Percentiles rank a stretch among this genome's conserved stretches.
Conservation (phyloP, 345 rosid species). For the Erucastrum elatum region DNA sequence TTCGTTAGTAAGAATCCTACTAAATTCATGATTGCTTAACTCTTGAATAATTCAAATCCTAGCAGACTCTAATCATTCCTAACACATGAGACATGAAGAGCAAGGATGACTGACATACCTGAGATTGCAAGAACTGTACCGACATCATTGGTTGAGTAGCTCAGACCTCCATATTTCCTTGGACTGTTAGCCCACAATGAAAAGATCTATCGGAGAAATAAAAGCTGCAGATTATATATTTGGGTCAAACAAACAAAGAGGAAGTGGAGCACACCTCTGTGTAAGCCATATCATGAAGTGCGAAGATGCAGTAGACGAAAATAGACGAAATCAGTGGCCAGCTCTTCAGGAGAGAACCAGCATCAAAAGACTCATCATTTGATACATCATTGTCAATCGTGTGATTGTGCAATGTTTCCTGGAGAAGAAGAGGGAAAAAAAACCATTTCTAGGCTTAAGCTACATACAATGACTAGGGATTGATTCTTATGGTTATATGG, state of each 20-base stretch:
- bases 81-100: no score
- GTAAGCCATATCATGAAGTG: slow-evolving; percentile 96
- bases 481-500: background rate
- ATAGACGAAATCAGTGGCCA: slow-evolving; percentile 95
- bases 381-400: slow-evolving; percentile 25
- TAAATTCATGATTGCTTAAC: background rate
- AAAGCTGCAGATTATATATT: background rate
- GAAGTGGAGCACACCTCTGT: slow-evolving; percentile 56
- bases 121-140: slow-evolving; percentile 78
- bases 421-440: slow-evolving; percentile 11
- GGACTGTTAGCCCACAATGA: slow-evolving; percentile 89
- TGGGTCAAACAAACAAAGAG: background rate
- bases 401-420: slow-evolving; percentile 83
- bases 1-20: background rate
- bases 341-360: slow-evolving; percentile 54
- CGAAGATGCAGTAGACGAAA: slow-evolving; percentile 76
- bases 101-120: slow-evolving; percentile 43
- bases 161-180: slow-evolving; percentile 66
- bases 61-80: background rate
- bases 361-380: slow-evolving; percentile 42
- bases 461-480: slow-evolving; percentile 1
- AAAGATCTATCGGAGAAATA: slow-evolving; percentile 52
- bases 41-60: background rate
- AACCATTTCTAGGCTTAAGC: slow-evolving; percentile 20
- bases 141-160: slow-evolving; percentile 60